A percentile compares a stretch with the other conserved stretches of the same genome.
phyloP scores from a whole-genome alignment of 2,329 filamentous ascomycete genomes.

The Conoideocrella luteorostrata region DNA sequence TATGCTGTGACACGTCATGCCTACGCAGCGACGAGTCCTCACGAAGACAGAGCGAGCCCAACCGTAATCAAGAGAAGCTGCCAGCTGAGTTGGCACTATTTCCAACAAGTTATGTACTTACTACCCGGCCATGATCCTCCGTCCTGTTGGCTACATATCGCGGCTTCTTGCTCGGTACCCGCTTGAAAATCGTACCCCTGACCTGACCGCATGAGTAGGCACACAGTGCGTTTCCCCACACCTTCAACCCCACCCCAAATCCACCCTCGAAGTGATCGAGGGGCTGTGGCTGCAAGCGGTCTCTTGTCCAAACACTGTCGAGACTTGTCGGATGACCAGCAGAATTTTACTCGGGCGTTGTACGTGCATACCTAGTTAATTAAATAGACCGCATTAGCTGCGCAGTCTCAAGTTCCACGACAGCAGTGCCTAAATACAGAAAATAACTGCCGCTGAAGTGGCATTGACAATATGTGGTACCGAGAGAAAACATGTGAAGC shows the following conservation, averaged over 20 bases:
- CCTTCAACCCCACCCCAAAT: background rate
- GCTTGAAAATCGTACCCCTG: background rate
- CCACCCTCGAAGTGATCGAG: background rate
- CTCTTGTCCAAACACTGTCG: slow-evolving; percentile 6
- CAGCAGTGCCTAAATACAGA: too few relatives aligned
- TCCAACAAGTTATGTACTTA: too few relatives aligned
- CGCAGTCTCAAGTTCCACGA: background rate
- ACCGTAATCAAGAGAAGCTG: too few relatives aligned
- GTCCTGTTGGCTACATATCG: too few relatives aligned
- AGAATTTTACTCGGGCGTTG: slow-evolving; percentile 1
- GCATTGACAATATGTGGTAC: slow-evolving; percentile 6
- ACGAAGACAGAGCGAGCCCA: too few relatives aligned
- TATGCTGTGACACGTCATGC: too few relatives aligned
- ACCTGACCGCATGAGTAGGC: too few relatives aligned
- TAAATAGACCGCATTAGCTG: slow-evolving; percentile 1
- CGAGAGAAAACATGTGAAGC: background rate
- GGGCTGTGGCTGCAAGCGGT: slow-evolving; percentile 9
- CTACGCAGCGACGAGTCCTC: too few relatives aligned
- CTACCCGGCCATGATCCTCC: too few relatives aligned
- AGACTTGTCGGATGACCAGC: slow-evolving; percentile 11
- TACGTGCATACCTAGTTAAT: too few relatives aligned
- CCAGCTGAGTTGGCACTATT: too few relatives aligned
- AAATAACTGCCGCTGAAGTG: too few relatives aligned
- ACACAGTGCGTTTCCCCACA: slow-evolving; percentile 10
- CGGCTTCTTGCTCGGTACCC: background rate